Evolutionary conservation across 1,284 basidiomycete species (phyloP), one percentile per base, ranked within the genome.

Genomic region (Tylopilus sp.): DNA sequence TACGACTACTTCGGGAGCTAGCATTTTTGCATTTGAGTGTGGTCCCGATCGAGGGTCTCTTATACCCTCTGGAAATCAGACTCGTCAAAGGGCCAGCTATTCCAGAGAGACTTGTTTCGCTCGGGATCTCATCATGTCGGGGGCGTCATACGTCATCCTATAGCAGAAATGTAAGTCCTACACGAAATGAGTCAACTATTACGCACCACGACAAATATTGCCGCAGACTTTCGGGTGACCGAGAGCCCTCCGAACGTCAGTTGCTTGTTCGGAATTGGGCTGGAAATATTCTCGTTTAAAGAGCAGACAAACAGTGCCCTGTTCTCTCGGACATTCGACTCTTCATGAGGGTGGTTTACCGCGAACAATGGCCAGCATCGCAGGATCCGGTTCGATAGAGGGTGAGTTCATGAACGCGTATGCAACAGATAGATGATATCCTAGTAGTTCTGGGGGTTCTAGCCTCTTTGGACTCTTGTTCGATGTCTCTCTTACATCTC

Each of bases 321-420:
- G 82, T 88, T 73, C 72, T 90, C 89, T 66, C 81, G 82, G 77
- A 86, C 75, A 0, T 81, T 84, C 54, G 87, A 90, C 63, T 81
- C 80, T 48, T 70, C 72, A 3, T 64, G 74, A 2, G 86, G 85
- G 0, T 87, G 85, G 3, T 71, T 89, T 39, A 85, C 84, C 1
- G 60, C 65, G 2, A 56, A 66, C 24, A 64, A 59, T 26, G 66
- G 66, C 5, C 74, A 80, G 26, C 86, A 86, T 10, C 89, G 87
- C 86, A 80, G 77, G 7, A 85, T 89, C 43, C 90, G 85, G 86
- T 69, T 90, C 14, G 88, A 87, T 57, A 86, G 86, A 66, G 87
- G 86, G 78, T 84, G 67, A 55, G 81, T 61, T 19, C 14, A 24
- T 2, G 13, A 46, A 46, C 19, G 14, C 33, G 41, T 36, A 15